phyloP scores from a whole-genome alignment of 2,329 filamentous ascomycete species.

The Didymella sp. region DNA sequence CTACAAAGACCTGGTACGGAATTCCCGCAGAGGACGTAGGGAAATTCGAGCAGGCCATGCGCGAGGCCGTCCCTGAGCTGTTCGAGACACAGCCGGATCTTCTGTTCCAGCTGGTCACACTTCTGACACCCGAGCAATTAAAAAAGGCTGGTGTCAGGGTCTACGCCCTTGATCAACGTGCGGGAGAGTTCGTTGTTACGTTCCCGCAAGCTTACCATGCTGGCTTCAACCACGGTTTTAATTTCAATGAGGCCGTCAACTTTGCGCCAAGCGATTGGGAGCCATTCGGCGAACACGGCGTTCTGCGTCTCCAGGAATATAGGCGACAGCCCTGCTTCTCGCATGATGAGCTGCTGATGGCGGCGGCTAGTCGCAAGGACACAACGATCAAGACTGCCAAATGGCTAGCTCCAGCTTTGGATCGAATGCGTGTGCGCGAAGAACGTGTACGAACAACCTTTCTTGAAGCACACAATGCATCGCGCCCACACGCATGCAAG shows the following conservation, averaged over 20 bases:
- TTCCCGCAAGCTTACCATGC: slow-evolving; percentile 98
- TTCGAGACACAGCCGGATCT: slow-evolving; percentile 98
- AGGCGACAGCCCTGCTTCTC: slow-evolving; percentile 95
- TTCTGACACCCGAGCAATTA: slow-evolving; percentile 90
- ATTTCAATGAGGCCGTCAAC: slow-evolving; percentile 98
- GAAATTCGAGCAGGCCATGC: slow-evolving; percentile 95
- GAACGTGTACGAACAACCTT: slow-evolving; percentile 72
- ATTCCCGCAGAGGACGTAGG: slow-evolving; percentile 93
- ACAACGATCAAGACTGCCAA: slow-evolving; percentile 88
- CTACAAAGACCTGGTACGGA: slow-evolving; percentile 99
- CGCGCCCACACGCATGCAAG: slow-evolving; percentile 43
- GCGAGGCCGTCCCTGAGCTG: slow-evolving; percentile 89
- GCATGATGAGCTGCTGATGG: slow-evolving; percentile 92
- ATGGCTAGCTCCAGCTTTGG: slow-evolving; percentile 89
- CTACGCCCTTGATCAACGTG: slow-evolving; percentile 93
- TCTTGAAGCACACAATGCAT: slow-evolving; percentile 67
- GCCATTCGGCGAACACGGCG: slow-evolving; percentile 83
- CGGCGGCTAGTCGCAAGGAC: slow-evolving; percentile 78
- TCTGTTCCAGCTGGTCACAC: slow-evolving; percentile 94
- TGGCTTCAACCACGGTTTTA: slow-evolving; percentile 97
- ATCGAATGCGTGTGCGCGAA: slow-evolving; percentile 79
- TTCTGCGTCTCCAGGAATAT: slow-evolving; percentile 85
- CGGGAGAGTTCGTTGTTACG: slow-evolving; percentile 94
- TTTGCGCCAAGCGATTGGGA: slow-evolving; percentile 97
- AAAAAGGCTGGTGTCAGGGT: slow-evolving; percentile 92